Percentiles rank a stretch among this genome's conserved stretches.
Conservation (phyloP, 2,329 filamentous ascomycete genomes). For the Dactylellina parvicollis region DNA sequence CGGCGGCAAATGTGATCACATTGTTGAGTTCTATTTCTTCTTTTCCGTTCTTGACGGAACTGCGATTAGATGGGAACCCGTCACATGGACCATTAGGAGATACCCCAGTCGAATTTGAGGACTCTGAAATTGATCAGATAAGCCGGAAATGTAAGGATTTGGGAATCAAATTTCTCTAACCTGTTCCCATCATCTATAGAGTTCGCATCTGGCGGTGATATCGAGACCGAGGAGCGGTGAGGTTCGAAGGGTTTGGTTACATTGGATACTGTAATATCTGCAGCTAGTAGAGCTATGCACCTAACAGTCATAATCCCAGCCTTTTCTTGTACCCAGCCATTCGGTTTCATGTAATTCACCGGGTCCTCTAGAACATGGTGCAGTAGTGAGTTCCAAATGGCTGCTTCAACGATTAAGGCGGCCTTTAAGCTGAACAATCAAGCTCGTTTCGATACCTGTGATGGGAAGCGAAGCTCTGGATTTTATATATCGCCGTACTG, state of each 20-base stretch:
- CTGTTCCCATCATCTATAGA: background rate
- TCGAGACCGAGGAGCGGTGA: background rate
- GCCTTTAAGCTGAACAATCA: background rate
- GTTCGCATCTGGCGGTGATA: background rate
- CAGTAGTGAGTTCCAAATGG: no score
- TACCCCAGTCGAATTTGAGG: background rate
- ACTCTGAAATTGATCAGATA: slow-evolving; percentile 12
- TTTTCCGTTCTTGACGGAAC: slow-evolving; percentile 17
- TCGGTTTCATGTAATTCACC: no score
- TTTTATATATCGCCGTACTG: slow-evolving; percentile 22
- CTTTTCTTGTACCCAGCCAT: background rate
- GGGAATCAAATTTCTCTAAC: slow-evolving; percentile 25
- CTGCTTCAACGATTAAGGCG: background rate
- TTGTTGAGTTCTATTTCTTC: background rate
- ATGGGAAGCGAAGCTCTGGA: background rate
- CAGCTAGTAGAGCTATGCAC: background rate
- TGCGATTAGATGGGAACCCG: slow-evolving; percentile 4
- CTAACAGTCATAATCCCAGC: background rate
- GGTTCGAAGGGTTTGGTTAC: background rate
- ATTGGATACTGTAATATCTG: background rate
- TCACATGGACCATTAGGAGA: background rate
- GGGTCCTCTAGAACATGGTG: no score
- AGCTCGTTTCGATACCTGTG: background rate
- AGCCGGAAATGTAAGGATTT: background rate
- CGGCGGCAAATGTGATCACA: slow-evolving; percentile 17